These are phyloP conservation scores for Beauveria varroae DNA, from an alignment of 2,329 filamentous ascomycete species.

Conservation along the genomic window DNA sequence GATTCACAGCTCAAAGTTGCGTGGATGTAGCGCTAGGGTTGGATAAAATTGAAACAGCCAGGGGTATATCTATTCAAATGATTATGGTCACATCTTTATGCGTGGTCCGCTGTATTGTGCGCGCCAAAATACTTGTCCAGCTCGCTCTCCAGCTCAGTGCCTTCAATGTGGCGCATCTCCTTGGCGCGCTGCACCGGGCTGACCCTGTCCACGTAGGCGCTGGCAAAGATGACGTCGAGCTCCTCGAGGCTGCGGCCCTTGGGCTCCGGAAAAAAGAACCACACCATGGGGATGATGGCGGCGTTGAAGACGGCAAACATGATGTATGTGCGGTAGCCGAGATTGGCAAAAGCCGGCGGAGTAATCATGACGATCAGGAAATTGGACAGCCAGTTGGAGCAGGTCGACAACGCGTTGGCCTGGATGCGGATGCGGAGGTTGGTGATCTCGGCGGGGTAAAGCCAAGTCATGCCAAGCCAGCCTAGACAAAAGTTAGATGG, in stretches of 20 bases:
- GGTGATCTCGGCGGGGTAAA: slow-evolving; percentile 55
- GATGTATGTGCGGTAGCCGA: slow-evolving; percentile 43
- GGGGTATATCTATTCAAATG: not conserved
- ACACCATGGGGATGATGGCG: slow-evolving; percentile 40
- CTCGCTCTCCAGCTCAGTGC: slow-evolving; percentile 20
- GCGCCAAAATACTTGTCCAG: slow-evolving; percentile 22
- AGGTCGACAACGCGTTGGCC: slow-evolving; percentile 56
- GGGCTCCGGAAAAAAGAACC: slow-evolving; percentile 47
- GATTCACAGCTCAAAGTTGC: slow-evolving; percentile 12
- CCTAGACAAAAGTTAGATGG: slow-evolving; percentile 28
- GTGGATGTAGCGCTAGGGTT: slow-evolving; percentile 10
- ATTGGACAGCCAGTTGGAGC: slow-evolving; percentile 53
- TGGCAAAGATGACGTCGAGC: slow-evolving; percentile 51
- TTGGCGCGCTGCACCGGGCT: slow-evolving; percentile 21
- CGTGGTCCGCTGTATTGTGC: not conserved
- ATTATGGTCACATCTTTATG: not conserved
- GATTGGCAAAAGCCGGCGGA: slow-evolving; percentile 47
- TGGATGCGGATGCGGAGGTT: slow-evolving; percentile 53
- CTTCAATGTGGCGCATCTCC: slow-evolving; percentile 20
- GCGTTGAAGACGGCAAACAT: slow-evolving; percentile 47
- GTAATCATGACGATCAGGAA: slow-evolving; percentile 63
- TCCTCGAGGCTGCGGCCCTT: slow-evolving; percentile 54
- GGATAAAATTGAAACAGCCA: not conserved
- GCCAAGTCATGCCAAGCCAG: slow-evolving; percentile 55
- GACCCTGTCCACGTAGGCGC: slow-evolving; percentile 19